Evolutionary conservation across 495 filamentous ascomycete genomes (phyloP).

Genomic region (Annulohypoxylon bovei): DNA sequence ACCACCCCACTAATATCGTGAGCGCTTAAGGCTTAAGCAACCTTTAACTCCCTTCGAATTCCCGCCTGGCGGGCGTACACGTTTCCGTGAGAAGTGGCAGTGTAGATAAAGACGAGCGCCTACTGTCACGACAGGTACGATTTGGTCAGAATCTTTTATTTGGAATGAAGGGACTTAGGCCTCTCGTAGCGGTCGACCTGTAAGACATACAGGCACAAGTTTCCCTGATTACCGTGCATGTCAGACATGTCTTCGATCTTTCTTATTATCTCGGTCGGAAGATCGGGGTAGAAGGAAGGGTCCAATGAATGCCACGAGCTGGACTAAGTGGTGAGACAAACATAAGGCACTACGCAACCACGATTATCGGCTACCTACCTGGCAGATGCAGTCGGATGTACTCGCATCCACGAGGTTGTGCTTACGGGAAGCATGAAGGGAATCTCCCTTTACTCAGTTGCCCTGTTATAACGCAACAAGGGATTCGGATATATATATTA

Average conservation of each 20-base stretch:
- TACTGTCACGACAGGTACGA: not conserved
- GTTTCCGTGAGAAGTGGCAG: not conserved
- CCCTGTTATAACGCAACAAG: not conserved
- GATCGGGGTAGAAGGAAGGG: not conserved
- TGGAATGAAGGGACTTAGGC: not conserved
- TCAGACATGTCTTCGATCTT: conserved; percentile 36
- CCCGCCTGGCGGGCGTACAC: not conserved
- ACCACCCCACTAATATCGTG: conserved; percentile 11
- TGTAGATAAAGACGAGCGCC: not conserved
- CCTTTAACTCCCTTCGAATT: not conserved
- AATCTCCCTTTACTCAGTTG: not conserved
- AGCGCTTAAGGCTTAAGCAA: not conserved
- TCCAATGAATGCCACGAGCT: not conserved
- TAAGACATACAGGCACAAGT: conserved; percentile 18
- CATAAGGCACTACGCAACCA: conserved; percentile 24
- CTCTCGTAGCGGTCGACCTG: not conserved
- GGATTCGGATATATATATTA: not conserved
- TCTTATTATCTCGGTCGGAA: conserved; percentile 10
- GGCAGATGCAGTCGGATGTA: not conserved
- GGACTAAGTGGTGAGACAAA: conserved; percentile 26
- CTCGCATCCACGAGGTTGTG: not conserved
- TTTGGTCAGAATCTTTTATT: not conserved
- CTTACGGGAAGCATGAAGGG: not conserved
- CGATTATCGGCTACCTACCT: not conserved
- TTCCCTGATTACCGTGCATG: conserved; percentile 3